Evolutionary conservation across 371 early-diverging fungal species (phyloP), one percentile per base, ranked within the genome.

Genomic region (Antonospora locustae): DNA sequence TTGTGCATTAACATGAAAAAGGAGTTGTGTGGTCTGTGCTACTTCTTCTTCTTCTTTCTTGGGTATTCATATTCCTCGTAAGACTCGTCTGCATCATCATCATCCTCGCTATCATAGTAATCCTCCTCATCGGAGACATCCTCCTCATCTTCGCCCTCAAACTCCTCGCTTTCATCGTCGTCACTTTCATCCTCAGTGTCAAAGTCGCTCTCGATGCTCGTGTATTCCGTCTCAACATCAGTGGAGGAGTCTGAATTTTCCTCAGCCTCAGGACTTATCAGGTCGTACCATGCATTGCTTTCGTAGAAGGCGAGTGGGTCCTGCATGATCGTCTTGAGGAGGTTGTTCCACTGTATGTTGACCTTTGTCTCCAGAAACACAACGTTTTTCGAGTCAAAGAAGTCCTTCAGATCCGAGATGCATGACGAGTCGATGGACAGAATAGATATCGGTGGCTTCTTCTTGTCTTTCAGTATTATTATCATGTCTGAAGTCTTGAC

Each of bases 401-500:
- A 92, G 51, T 92, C 94, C 75, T 92, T 91, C 55, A 95, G 83
- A 63, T 85, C 81, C 59, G 89, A 88, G 34, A 98, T 75, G 61
- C 88, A 84, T 39, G 81, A 80, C 76, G 86, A 84, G 20, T 92
- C 90, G 53, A 98, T 87, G 1, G 89, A 84, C 65, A 88, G 88
- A 73, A 98, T 85, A 50, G 91, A 90, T n/a, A 87, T 82, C 0
- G 87, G 88, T 2, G 85, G 64, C 37, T 82, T 78, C 22, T 80
- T 78, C 70, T 83, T 89, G 69, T 96, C 92, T 69, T 91, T 91
- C 74, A 88, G 88, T 1, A 95, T 82, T 78, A 95, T 86, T 1
- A 95, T 93, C 78, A 94, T 77, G 78, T 98, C 99, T 76, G 93
- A 95, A 70, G 91, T 91, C 79, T 91, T 92, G 25, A 95, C 79